Evolutionary conservation across 2,329 filamentous ascomycete genomes (phyloP).

Genomic region (Ceratocystis ficicola): DNA sequence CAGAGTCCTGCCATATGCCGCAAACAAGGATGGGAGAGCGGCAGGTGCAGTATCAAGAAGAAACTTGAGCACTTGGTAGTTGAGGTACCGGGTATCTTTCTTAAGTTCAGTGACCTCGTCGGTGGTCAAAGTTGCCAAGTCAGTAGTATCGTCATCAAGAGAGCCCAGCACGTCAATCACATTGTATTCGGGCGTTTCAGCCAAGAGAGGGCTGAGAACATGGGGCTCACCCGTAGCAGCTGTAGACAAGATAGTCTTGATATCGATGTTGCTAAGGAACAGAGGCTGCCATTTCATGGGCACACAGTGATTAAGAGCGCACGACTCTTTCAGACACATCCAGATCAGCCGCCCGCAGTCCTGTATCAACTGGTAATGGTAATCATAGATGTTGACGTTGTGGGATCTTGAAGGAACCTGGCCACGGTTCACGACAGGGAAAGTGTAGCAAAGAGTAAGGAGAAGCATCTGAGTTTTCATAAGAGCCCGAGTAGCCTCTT

Average conservation of each 20-base stretch:
- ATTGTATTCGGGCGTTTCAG: conserved; percentile 18
- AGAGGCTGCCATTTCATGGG: conserved; percentile 51
- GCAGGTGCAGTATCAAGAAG: conserved; percentile 68
- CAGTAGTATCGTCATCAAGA: conserved; percentile 26
- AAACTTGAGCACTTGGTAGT: conserved; percentile 64
- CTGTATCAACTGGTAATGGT: conserved; percentile 62
- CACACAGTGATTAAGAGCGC: conserved; percentile 58
- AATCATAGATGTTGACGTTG: conserved; percentile 71
- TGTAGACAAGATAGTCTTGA: conserved; percentile 10
- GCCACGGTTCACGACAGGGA: conserved; percentile 10
- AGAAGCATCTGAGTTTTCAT: conserved; percentile 65
- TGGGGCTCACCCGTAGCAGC: conserved; percentile 11
- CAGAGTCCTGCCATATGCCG: conserved; percentile 70
- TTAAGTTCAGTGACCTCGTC: conserved; percentile 10
- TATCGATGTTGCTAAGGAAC: conserved; percentile 24
- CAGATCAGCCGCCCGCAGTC: conserved; percentile 67
- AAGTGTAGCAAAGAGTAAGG: conserved; percentile 19
- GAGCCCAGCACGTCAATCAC: conserved; percentile 23
- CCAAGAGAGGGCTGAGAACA: conserved; percentile 8
- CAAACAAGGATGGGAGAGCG: conserved; percentile 73
- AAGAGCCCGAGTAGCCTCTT: conserved; percentile 63
- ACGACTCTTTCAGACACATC: conserved; percentile 74
- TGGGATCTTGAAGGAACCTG: conserved; percentile 38
- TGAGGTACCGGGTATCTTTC: conserved; percentile 42
- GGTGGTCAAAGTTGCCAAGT: neutral